A percentile compares a stretch with the other conserved stretches of the same genome.
phyloP scores from a whole-genome alignment of 345 rosid genomes.

The Euphorbia tirucalli region DNA sequence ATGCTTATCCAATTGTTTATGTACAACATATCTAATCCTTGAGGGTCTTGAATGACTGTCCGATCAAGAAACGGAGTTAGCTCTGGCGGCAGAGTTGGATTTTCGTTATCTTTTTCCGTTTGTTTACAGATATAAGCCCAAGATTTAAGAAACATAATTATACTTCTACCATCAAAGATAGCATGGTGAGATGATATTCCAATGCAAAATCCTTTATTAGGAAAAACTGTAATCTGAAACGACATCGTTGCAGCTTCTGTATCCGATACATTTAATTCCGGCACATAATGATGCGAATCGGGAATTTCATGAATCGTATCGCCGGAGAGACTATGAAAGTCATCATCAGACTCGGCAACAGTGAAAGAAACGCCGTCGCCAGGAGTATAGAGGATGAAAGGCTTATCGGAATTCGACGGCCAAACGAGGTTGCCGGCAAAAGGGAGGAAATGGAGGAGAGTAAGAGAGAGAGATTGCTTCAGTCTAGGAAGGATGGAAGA shows the following conservation, averaged over 20 bases:
- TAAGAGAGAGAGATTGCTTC: slow-evolving; percentile 14
- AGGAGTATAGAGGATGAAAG: slow-evolving; percentile 12
- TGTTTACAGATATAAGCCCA: slow-evolving; percentile 18
- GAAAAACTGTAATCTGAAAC: neutral
- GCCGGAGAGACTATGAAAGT: neutral
- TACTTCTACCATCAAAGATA: slow-evolving; percentile 8
- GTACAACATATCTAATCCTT: neutral
- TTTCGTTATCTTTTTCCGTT: neutral
- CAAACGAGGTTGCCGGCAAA: slow-evolving; percentile 20
- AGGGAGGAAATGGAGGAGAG: slow-evolving; percentile 15
- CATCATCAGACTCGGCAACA: neutral
- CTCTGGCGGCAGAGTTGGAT: neutral
- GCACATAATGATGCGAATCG: neutral
- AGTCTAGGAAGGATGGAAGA: slow-evolving; percentile 5
- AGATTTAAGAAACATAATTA: slow-evolving; percentile 12
- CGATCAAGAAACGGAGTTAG: slow-evolving; percentile 17
- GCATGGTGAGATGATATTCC: slow-evolving; percentile 16
- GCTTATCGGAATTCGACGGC: slow-evolving; percentile 4
- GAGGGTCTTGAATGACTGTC: slow-evolving; percentile 2
- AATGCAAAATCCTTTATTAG: neutral
- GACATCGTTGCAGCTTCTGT: neutral
- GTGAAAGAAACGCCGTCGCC: slow-evolving; percentile 3
- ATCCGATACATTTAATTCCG: neutral
- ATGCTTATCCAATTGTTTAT: neutral
- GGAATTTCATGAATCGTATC: neutral